Evolutionary conservation across 495 filamentous ascomycete species (phyloP).

Genomic region (Immersiella caudata): DNA sequence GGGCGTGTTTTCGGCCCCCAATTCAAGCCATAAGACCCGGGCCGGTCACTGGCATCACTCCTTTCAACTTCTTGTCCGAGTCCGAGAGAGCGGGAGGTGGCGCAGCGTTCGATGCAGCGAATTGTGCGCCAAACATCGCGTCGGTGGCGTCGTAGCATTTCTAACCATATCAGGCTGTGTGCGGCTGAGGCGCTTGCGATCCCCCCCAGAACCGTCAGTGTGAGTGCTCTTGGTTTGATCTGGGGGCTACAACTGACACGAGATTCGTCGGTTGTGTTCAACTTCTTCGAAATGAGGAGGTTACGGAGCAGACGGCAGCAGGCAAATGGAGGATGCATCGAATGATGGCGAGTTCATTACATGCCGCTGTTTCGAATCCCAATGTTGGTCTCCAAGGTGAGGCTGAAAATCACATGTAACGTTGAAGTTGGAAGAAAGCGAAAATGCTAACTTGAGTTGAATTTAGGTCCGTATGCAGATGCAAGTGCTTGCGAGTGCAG

Average conservation of each 20-base stretch:
- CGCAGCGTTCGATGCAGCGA: neutral
- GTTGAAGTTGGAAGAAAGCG: neutral
- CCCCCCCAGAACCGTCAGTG: neutral
- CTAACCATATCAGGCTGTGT: neutral
- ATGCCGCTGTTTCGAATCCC: neutral
- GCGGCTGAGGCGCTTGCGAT: neutral
- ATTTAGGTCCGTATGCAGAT: neutral
- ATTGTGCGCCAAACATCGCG: neutral
- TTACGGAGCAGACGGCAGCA: neutral
- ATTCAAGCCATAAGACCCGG: neutral
- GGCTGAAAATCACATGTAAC: neutral
- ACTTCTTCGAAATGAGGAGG: neutral
- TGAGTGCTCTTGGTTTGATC: neutral
- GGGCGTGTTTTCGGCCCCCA: neutral
- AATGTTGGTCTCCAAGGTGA: neutral
- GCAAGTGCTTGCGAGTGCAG: neutral
- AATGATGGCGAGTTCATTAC: neutral
- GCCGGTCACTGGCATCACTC: neutral
- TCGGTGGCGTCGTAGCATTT: neutral
- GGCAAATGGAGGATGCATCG: neutral
- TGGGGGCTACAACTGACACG: neutral
- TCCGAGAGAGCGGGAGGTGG: neutral
- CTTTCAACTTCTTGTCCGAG: neutral
- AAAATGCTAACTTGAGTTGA: neutral
- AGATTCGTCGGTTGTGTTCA: neutral